Evolutionary conservation across 1,284 basidiomycete species (phyloP), one percentile per base, ranked within the genome.

Genomic region (Porogramme epimiltina): DNA sequence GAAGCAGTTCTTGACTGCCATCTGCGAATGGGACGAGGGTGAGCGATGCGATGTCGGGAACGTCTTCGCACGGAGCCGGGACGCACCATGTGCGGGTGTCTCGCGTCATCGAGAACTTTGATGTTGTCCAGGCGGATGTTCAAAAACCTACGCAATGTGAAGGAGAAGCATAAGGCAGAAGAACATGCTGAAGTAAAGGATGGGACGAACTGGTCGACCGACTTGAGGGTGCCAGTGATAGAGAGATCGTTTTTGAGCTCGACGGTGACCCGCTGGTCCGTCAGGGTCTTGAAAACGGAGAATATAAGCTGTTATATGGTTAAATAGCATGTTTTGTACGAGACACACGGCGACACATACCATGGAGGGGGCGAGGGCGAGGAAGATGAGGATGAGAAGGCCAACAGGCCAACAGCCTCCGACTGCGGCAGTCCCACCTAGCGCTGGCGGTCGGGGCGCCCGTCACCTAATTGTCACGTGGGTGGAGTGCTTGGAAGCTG

Each of bases 161-260:
- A 47, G n/a, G n/a, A 24, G 20, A 16, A 34, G 18, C 28, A 36
- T 1, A 4, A 24, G 28, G 18, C 18, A 3, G n/a, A 10, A 20
- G 13, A 36, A 19, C 40, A 22, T 53, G 28, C 13, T 13, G 34
- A 37, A 6, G 34, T 6, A n/a, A 37, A 13, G 34, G 34, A 18
- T 9, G 13, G 24, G 39, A 79, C 91, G 62, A 67, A 96, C 94
- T 99, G 97, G 78, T 98, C 96, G 42, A 99, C 96, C 45, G 93
- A 96, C 79, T 97, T 98, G 63, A 99, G 77, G 20, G 94, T 91
- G 3, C 97, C 97, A 13, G 93, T 94, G 69, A 99, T 96, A 18
- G 92, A 95, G 48, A 99, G 86, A 73, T 99, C 96, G 75, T 99
- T 99, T 78, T 99, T 99, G 66, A 99, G 87, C 72, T 99, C 96